These are phyloP conservation scores for Metschnikowia vanudenii DNA, from an alignment of 805 yeast genomes.

Conservation along the genomic window DNA sequence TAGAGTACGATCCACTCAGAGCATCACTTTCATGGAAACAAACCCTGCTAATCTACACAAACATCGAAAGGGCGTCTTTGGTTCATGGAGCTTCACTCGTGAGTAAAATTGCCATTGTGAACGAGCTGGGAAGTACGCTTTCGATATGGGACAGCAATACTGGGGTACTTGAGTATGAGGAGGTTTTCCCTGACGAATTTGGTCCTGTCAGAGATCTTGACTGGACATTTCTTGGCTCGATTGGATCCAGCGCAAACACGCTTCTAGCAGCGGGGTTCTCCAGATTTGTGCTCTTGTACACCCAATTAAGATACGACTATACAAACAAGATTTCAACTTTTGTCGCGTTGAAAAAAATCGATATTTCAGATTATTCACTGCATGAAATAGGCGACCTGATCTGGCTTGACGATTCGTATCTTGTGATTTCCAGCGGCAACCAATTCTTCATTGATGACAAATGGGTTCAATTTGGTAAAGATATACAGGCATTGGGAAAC, in stretches of 20 bases:
- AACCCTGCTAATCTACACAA: slow-evolving; percentile 52
- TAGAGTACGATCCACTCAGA: slow-evolving; percentile 18
- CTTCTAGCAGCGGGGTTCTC: slow-evolving; percentile 79
- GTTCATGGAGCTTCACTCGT: slow-evolving; percentile 71
- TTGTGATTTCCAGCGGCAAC: slow-evolving; percentile 86
- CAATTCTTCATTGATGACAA: slow-evolving; percentile 84
- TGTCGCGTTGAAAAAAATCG: slow-evolving; percentile 70
- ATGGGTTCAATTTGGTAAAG: slow-evolving; percentile 35
- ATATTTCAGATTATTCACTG: slow-evolving; percentile 66
- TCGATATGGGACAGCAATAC: slow-evolving; percentile 79
- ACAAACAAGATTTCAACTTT: slow-evolving; percentile 78
- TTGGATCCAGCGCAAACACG: slow-evolving; percentile 49
- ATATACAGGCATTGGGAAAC: slow-evolving; percentile 8
- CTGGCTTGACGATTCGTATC: slow-evolving; percentile 77
- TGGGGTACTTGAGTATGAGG: slow-evolving; percentile 64
- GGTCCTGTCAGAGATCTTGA: slow-evolving; percentile 67
- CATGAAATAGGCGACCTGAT: slow-evolving; percentile 86
- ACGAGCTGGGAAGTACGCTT: slow-evolving; percentile 47
- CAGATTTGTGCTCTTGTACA: slow-evolving; percentile 60
- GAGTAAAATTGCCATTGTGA: slow-evolving; percentile 74
- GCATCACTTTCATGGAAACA: slow-evolving; percentile 52
- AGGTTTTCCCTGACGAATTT: slow-evolving; percentile 31
- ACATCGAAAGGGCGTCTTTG: slow-evolving; percentile 48
- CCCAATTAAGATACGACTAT: slow-evolving; percentile 85
- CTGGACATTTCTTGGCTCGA: slow-evolving; percentile 66